These are phyloP conservation scores for Spergularia azorica DNA, from an alignment of 179 eudicot genomes.

Conservation along the genomic window DNA sequence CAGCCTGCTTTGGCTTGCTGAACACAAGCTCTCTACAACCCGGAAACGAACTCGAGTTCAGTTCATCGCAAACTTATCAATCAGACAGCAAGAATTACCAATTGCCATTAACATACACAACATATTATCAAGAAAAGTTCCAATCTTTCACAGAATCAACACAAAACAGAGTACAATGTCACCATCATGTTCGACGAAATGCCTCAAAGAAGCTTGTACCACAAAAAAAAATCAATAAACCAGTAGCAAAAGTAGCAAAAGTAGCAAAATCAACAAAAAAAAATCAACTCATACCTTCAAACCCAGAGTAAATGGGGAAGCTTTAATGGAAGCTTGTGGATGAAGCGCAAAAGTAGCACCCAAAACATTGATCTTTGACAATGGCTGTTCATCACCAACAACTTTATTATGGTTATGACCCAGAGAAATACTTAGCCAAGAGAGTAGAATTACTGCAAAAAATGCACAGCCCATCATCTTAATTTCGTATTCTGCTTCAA, in stretches of 20 bases:
- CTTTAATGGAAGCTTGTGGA: slow-evolving; percentile 50
- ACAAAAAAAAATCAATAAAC: neutral
- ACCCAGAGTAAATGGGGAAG: slow-evolving; percentile 63
- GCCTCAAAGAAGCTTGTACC: neutral
- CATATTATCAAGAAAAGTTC: neutral
- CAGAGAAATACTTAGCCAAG: slow-evolving; percentile 26
- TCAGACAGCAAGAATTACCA: too few relatives aligned
- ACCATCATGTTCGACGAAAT: slow-evolving; percentile 17
- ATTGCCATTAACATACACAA: too few relatives aligned
- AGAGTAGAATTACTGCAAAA: slow-evolving; percentile 14
- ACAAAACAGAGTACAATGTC: neutral
- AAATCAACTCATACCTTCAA: slow-evolving; percentile 36
- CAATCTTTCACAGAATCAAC: neutral
- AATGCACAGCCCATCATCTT: neutral
- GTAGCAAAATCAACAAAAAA: too few relatives aligned
- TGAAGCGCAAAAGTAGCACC: slow-evolving; percentile 38
- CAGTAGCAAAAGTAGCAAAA: neutral
- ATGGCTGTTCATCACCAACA: slow-evolving; percentile 56
- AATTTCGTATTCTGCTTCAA: neutral
- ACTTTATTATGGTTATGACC: slow-evolving; percentile 20
- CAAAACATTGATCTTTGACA: slow-evolving; percentile 64
- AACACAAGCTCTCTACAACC: too few relatives aligned
- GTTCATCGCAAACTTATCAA: too few relatives aligned
- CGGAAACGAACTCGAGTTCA: too few relatives aligned
- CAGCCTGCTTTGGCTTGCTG: too few relatives aligned